Conservation (phyloP, 2,329 filamentous ascomycete species). For the Elsinoe arachidis region DNA sequence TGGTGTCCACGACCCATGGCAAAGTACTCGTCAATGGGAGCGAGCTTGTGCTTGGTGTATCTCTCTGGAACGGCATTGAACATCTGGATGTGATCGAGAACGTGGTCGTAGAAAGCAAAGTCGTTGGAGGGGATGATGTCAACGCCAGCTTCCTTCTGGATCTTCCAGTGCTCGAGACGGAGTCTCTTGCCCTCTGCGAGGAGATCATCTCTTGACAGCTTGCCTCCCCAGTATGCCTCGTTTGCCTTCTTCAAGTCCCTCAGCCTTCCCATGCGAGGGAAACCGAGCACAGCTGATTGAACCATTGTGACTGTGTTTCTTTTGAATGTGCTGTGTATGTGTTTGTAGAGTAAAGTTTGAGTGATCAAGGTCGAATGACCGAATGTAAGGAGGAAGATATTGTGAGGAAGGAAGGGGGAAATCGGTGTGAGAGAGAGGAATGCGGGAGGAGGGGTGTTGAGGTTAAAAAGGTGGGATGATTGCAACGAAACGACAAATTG, state of each 20-base stretch:
- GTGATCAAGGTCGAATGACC: conserved; percentile 1
- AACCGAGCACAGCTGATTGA: conserved; percentile 74
- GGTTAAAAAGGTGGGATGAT: conserved; percentile 13
- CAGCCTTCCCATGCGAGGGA: conserved; percentile 96
- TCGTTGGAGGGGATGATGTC: conserved; percentile 98
- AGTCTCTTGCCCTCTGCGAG: conserved; percentile 94
- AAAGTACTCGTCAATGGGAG: conserved; percentile 93
- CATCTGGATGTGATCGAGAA: conserved; percentile 95
- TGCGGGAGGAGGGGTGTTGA: neutral
- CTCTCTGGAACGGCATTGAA: conserved; percentile 89
- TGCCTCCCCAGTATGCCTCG: conserved; percentile 94
- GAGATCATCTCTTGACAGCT: conserved; percentile 85
- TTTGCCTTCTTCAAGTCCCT: conserved; percentile 99
- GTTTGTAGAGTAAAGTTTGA: conserved; percentile 3
- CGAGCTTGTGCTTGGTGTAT: conserved; percentile 82
- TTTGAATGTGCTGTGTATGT: conserved; percentile 7
- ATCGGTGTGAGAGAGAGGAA: conserved; percentile 12
- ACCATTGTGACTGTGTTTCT: conserved; percentile 33
- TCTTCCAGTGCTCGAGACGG: conserved; percentile 95
- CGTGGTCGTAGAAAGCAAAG: conserved; percentile 97
- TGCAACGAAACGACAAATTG: conserved; percentile 6
- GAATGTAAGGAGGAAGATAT: neutral
- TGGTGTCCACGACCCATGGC: conserved; percentile 99
- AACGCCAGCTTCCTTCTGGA: conserved; percentile 97
- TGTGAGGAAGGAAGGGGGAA: conserved; percentile 12